These are phyloP conservation scores for Plasmodium yoelii DNA, from an alignment of 169 alveolate species.

Conservation along the genomic window DNA sequence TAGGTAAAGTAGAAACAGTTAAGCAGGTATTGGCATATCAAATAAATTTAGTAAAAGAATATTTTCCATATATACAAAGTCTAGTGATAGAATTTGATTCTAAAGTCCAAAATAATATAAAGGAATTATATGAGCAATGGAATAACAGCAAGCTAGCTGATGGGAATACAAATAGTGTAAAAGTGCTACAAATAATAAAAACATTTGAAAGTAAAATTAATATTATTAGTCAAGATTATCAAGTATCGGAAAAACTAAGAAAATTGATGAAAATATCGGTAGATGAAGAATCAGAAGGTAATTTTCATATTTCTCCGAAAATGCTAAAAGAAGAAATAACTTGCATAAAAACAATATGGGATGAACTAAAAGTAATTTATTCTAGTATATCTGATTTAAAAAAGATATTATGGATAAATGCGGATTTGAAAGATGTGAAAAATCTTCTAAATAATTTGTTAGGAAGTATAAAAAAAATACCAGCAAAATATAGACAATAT, in stretches of 20 bases:
- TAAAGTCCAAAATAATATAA: conserved; percentile 60
- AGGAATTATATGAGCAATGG: conserved; percentile 73
- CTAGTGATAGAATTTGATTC: conserved; percentile 64
- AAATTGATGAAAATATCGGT: conserved; percentile 38
- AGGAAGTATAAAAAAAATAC: conserved; percentile 89
- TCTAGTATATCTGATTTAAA: conserved; percentile 84
- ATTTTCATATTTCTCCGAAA: conserved; percentile 89
- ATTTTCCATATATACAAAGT: conserved; percentile 66
- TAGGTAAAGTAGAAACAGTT: conserved; percentile 94
- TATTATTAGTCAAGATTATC: conserved; percentile 29
- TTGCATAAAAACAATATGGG: conserved; percentile 93
- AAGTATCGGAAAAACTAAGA: conserved; percentile 40
- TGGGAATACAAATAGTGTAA: conserved; percentile 62
- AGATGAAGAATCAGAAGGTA: conserved; percentile 84
- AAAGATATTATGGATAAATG: conserved; percentile 90
- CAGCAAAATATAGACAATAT: conserved; percentile 90
- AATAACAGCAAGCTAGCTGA: conserved; percentile 70
- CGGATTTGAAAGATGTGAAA: conserved; percentile 89
- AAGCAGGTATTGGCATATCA: conserved; percentile 82
- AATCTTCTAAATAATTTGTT: conserved; percentile 90
- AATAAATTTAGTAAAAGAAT: conserved; percentile 71
- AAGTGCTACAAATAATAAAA: conserved; percentile 71
- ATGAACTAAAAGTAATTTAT: conserved; percentile 89
- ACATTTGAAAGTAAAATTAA: conserved; percentile 61
- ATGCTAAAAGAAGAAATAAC: conserved; percentile 89